phyloP scores from a whole-genome alignment of 257 asterid species.

The Ilex aquifolium region DNA sequence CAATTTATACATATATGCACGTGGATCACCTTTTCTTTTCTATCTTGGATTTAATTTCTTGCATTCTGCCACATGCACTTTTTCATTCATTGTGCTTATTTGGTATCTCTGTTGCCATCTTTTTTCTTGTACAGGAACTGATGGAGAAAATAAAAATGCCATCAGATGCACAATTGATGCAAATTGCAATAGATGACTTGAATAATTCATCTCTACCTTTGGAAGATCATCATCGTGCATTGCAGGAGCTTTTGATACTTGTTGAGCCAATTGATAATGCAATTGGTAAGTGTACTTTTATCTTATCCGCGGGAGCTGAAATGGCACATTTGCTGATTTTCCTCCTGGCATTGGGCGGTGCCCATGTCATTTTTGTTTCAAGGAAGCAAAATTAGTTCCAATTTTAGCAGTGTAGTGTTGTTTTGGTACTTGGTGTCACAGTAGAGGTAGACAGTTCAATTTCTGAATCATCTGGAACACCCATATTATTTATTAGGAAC shows the following conservation, averaged over 20 bases:
- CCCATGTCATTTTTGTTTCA: too few species aligned
- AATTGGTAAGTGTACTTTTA: conserved; percentile 44
- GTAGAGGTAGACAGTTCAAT: too few species aligned
- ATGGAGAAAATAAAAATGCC: conserved; percentile 68
- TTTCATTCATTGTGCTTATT: neutral
- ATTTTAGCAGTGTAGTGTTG: too few species aligned
- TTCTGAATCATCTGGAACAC: too few species aligned
- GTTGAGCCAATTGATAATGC: conserved; percentile 94
- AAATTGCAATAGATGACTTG: conserved; percentile 67
- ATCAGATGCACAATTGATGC: conserved; percentile 81
- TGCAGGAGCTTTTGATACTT: conserved; percentile 74
- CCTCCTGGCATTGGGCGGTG: too few species aligned
- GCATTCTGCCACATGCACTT: neutral
- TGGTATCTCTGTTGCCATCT: conserved; percentile 5
- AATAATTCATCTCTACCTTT: conserved; percentile 50
- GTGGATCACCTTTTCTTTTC: neutral
- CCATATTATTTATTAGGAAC: too few species aligned
- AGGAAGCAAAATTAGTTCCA: too few species aligned
- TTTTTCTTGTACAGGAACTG: conserved; percentile 44
- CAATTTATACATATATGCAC: neutral
- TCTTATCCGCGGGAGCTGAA: neutral
- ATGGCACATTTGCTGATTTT: neutral
- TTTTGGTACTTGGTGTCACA: too few species aligned
- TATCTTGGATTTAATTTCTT: neutral
- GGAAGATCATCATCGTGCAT: conserved; percentile 73